These are phyloP conservation scores for Xylaria cubensis DNA, from an alignment of 495 filamentous ascomycete species.

Conservation along the genomic window DNA sequence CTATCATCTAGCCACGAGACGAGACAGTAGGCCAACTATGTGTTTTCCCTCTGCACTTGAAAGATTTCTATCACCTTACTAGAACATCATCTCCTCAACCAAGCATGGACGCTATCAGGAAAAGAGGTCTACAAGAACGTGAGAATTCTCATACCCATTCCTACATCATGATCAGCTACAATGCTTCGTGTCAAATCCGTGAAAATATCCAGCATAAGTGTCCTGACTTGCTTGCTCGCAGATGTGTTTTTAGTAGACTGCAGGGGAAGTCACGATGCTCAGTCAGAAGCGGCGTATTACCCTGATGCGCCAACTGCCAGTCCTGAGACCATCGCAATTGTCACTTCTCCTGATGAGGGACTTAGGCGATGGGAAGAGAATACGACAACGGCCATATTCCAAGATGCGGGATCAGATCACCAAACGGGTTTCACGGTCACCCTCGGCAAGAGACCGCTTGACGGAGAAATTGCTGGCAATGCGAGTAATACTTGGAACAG, in stretches of 20 bases:
- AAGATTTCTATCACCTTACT: background rate
- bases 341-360: background rate
- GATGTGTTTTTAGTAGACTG: slow-evolving; percentile 13
- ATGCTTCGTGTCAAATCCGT: background rate
- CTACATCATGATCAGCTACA: background rate
- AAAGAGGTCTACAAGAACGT: background rate
- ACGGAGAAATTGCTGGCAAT: background rate
- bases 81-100: background rate
- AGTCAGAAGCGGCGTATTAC: slow-evolving; percentile 14
- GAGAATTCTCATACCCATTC: background rate
- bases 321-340: background rate
- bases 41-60: background rate
- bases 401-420: background rate
- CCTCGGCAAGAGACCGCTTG: background rate
- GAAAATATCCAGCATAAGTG: background rate
- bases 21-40: background rate
- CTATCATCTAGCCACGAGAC: background rate
- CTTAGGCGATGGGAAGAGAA: background rate
- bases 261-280: background rate
- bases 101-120: background rate
- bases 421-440: slow-evolving; percentile 4
- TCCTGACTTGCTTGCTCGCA: background rate
- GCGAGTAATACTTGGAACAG: slow-evolving; percentile 6
- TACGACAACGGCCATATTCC: background rate
- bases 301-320: background rate